These are phyloP conservation scores for Pilatotrama ljubarskyi DNA, from an alignment of 768 basidiomycete genomes.

Conservation along the genomic window DNA sequence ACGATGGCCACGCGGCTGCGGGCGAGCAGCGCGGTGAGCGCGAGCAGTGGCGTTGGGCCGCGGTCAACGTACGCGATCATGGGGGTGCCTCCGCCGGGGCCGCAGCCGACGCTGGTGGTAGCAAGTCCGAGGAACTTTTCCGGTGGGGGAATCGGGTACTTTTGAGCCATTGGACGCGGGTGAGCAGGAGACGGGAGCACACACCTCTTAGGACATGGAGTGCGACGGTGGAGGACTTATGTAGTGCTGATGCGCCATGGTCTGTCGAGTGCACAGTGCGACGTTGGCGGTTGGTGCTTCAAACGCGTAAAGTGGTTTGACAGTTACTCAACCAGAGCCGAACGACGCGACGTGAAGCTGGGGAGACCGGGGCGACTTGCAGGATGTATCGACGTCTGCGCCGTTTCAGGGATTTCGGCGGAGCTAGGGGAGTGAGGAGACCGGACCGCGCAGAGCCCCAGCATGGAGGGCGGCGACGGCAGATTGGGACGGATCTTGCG, in stretches of 20 bases:
- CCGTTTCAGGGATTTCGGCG: not conserved
- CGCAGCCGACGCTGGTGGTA: constrained; percentile 64
- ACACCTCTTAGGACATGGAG: not conserved
- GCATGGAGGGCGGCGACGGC: not conserved
- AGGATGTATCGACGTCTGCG: not conserved
- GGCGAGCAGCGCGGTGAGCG: constrained; percentile 9
- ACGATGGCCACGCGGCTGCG: constrained; percentile 45
- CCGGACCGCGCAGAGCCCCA: not conserved
- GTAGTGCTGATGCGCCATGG: not conserved
- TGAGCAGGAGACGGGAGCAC: constrained; percentile 8
- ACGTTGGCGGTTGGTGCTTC: not conserved
- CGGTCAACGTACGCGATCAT: constrained; percentile 70
- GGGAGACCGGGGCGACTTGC: not conserved
- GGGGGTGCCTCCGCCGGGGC: constrained; percentile 76
- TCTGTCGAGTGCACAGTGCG: not conserved
- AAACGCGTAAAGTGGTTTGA: constrained; percentile 1
- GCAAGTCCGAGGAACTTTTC: constrained; percentile 61
- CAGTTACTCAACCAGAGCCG: constrained; percentile 5
- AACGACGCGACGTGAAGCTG: constrained; percentile 5
- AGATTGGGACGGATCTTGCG: constrained; percentile 17
- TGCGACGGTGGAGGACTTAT: constrained; percentile 1
- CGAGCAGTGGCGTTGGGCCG: constrained; percentile 14
- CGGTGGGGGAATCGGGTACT: constrained; percentile 28
- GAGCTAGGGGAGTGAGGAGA: not conserved
- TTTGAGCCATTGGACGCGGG: constrained; percentile 26